Evolutionary conservation across 1,284 basidiomycete species (phyloP).

Genomic region (Lignosus rhinocerotis): DNA sequence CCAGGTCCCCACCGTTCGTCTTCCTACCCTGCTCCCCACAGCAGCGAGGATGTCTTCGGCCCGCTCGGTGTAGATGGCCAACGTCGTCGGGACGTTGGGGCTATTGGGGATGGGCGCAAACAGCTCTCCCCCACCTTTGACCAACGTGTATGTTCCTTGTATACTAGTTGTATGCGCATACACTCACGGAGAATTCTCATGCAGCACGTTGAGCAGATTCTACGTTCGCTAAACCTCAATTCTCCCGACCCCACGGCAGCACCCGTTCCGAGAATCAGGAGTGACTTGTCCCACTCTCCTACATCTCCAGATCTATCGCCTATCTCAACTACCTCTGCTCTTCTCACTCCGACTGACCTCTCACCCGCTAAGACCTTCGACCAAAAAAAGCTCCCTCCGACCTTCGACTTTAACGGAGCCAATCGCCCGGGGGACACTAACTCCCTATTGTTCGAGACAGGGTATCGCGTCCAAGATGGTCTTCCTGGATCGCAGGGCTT

Average conservation of each 20-base stretch:
- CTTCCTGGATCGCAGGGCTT: slow-evolving; percentile 19
- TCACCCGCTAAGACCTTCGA: slow-evolving; percentile 65
- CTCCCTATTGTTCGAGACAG: slow-evolving; percentile 35
- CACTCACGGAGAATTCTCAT: slow-evolving; percentile 22
- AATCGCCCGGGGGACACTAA: slow-evolving; percentile 28
- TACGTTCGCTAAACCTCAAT: slow-evolving; percentile 73
- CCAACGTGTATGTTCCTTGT: slow-evolving; percentile 46
- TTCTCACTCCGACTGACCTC: slow-evolving; percentile 67
- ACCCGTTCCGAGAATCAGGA: slow-evolving; percentile 37
- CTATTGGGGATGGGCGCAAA: slow-evolving; percentile 75
- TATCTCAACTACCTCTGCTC: slow-evolving; percentile 61
- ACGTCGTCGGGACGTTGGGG: slow-evolving; percentile 56
- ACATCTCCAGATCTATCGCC: slow-evolving; percentile 67
- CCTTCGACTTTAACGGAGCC: slow-evolving; percentile 46
- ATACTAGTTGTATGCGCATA: slow-evolving; percentile 26
- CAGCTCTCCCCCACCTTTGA: slow-evolving; percentile 56
- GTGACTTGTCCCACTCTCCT: slow-evolving; percentile 42
- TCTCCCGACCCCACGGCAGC: slow-evolving; percentile 58
- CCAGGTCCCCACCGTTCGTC: slow-evolving; percentile 29
- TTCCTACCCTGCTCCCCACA: slow-evolving; percentile 32
- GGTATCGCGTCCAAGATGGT: slow-evolving; percentile 25
- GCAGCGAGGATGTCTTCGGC: slow-evolving; percentile 65
- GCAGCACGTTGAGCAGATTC: slow-evolving; percentile 74
- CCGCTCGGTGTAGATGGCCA: slow-evolving; percentile 39
- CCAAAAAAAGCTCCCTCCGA: slow-evolving; percentile 46